Percentiles rank a stretch among this genome's conserved stretches.
These are phyloP conservation scores for Eutrema heterophyllum DNA, from an alignment of 345 rosid genomes.

Conservation along the genomic window DNA sequence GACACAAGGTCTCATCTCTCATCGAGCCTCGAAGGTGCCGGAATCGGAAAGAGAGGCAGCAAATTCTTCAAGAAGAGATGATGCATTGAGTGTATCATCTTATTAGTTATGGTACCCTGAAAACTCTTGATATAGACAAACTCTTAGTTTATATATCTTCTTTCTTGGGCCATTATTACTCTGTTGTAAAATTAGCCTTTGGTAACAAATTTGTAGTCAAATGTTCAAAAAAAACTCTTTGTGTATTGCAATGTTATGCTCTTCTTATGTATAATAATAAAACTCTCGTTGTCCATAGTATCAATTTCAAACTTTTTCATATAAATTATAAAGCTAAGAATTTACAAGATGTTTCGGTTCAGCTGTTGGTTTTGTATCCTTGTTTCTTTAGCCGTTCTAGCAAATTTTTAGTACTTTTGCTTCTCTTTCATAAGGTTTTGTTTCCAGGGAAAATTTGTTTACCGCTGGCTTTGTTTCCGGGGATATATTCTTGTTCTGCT, in stretches of 20 bases:
- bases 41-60: constrained; percentile 75
- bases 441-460: too few relatives aligned
- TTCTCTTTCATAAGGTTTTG: too few relatives aligned
- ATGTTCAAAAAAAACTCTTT: background rate
- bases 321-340: too few relatives aligned
- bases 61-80: constrained; percentile 62
- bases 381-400: too few relatives aligned
- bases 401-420: too few relatives aligned
- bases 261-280: constrained; percentile 2
- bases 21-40: constrained; percentile 53
- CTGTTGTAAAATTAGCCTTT: constrained; percentile 3
- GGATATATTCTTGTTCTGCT: too few relatives aligned
- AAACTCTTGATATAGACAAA: background rate
- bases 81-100: constrained; percentile 9
- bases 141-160: background rate
- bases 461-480: too few relatives aligned
- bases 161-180: background rate
- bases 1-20: constrained; percentile 71
- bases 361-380: too few relatives aligned
- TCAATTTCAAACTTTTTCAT: too few relatives aligned
- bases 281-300: background rate
- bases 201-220: background rate
- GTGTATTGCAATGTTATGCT: constrained; percentile 3
- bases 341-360: background rate
- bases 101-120: background rate